Evolutionary conservation across 2,329 filamentous ascomycete species (phyloP), one percentile per base, ranked within the genome.

Genomic region (Phialophora expanda): DNA sequence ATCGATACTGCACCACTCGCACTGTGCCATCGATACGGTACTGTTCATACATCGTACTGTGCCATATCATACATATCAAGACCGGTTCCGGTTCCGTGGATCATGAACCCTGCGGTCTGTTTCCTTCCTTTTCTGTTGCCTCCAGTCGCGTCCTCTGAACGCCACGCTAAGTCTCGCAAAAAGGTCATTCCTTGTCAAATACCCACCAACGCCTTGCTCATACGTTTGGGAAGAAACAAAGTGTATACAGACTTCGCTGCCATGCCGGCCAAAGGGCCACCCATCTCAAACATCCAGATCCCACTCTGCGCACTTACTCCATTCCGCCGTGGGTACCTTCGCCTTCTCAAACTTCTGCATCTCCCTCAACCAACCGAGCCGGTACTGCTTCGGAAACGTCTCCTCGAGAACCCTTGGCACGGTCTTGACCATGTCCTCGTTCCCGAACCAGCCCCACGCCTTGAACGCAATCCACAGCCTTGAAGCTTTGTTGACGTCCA

Each of bases 401-500:
- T 24, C 12, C 3, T 28, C 20, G 17, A 34, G 11, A 17, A 6
- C 28, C 9, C 9, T 17, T 1, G 28, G 26, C 28, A 55, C 53
- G 14, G n/a, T 3, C 28, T 55, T 34, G 11, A 28, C 53, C 53
- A 44, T 44, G 14, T 50, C 38, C 26, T 55, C 24, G 8, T 51
- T 22, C 38, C 62, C 61, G 12, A 66, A 26, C 67, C 67, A 65
- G 14, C 64, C 64, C 61, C 61, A 65, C 9, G 38, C 12, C 32
- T 44, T 38, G 28, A 66, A 69, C 14, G 54, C 30, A 3, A 41
- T 44, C 44, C 54, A 64, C 61, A 69, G 30, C 17, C 38, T 34
- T 17, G 56, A 62, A 8, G 59, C 30, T 24, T 66, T 66, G 50
- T 69, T 69, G 48, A 62, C 64, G 38, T 69, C 64, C 22, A 69